Conservation (phyloP, 169 alveolate genomes). For the Eimeria maxima region DNA sequence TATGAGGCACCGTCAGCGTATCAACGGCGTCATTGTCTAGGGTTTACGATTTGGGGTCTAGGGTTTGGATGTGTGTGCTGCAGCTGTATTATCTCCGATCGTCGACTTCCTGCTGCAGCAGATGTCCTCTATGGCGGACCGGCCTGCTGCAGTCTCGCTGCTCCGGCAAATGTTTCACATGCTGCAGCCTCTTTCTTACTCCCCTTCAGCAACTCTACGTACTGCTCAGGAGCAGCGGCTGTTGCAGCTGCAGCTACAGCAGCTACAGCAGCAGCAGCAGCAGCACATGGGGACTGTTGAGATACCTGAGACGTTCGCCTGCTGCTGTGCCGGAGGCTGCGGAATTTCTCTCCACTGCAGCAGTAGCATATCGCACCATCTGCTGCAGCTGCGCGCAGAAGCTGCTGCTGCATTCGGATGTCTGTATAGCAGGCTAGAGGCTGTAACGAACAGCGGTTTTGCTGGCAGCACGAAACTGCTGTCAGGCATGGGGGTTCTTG, state of each 20-base stretch:
- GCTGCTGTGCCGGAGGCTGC: slow-evolving; percentile 63
- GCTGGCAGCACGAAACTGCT: slow-evolving; percentile 81
- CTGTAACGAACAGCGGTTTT: slow-evolving; percentile 64
- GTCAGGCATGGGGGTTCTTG: slow-evolving; percentile 78
- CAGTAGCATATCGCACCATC: not conserved
- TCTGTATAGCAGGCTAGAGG: slow-evolving; percentile 58
- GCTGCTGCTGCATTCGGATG: slow-evolving; percentile 63
- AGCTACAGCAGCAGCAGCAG: slow-evolving; percentile 26
- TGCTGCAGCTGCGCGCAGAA: slow-evolving; percentile 74
- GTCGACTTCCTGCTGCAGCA: slow-evolving; percentile 57
- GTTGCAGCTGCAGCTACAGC: slow-evolving; percentile 42
- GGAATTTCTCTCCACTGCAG: slow-evolving; percentile 28
- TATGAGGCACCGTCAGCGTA: not conserved
- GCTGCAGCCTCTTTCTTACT: slow-evolving; percentile 63
- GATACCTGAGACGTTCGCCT: slow-evolving; percentile 50
- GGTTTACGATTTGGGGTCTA: slow-evolving; percentile 12
- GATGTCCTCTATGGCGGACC: slow-evolving; percentile 42
- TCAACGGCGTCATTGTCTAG: not conserved
- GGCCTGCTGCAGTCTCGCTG: slow-evolving; percentile 62
- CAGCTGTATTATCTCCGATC: slow-evolving; percentile 44
- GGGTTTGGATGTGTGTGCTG: not conserved
- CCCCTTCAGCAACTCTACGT: slow-evolving; percentile 57
- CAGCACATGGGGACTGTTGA: not conserved
- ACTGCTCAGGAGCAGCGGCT: slow-evolving; percentile 54
- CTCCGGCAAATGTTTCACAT: slow-evolving; percentile 52